A percentile compares a stretch with the other conserved stretches of the same genome.
Evolutionary conservation across 805 yeast species (phyloP).

Genomic region (Candida oleophila): DNA sequence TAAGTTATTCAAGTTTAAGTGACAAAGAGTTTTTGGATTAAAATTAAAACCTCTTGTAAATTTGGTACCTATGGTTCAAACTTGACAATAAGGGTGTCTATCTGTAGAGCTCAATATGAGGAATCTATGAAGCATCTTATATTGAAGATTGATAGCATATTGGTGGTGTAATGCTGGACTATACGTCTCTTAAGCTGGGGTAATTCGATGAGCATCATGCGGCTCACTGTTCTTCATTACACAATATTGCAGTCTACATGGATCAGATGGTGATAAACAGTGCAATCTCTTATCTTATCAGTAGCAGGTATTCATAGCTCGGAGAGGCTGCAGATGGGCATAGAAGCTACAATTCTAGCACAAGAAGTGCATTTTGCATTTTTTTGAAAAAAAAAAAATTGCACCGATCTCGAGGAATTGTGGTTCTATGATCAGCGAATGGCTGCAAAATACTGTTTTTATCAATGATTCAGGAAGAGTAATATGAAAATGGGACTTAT

Average conservation of each 20-base stretch:
- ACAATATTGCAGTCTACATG: neutral
- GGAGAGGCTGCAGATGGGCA: neutral
- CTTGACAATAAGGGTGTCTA: neutral
- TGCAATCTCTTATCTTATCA: constrained; percentile 1
- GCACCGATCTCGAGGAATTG: too few species aligned
- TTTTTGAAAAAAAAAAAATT: too few species aligned
- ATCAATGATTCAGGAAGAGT: too few species aligned
- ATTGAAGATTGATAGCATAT: neutral
- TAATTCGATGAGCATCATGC: constrained; percentile 25
- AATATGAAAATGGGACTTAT: too few species aligned
- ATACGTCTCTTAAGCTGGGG: neutral
- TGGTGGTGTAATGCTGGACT: neutral
- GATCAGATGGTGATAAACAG: neutral
- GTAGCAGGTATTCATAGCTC: neutral
- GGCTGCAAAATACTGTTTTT: too few species aligned
- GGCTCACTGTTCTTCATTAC: constrained; percentile 17
- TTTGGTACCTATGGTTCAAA: neutral
- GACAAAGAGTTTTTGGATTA: too few species aligned
- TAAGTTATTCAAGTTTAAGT: too few species aligned
- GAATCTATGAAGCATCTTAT: neutral
- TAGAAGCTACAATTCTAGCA: too few species aligned
- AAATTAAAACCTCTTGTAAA: neutral
- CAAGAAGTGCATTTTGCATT: too few species aligned
- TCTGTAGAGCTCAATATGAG: neutral
- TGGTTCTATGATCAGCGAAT: too few species aligned